These are phyloP conservation scores for Exserohilum rostratum DNA, from an alignment of 2,329 filamentous ascomycete species.

Conservation along the genomic window DNA sequence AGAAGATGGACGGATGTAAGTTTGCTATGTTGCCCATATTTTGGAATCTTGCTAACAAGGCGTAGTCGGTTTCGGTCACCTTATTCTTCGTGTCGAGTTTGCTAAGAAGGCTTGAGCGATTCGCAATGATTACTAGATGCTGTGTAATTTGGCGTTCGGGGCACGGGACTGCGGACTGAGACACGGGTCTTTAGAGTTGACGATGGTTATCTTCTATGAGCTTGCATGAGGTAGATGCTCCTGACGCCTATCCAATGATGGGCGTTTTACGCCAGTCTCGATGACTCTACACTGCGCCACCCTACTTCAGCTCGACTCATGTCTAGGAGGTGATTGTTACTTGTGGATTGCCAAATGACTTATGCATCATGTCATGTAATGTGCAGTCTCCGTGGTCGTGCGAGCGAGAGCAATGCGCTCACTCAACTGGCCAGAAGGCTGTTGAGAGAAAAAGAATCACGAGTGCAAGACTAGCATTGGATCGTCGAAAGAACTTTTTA, in stretches of 20 bases:
- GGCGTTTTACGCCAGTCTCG: slow-evolving; percentile 1
- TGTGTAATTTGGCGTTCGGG: slow-evolving; percentile 4
- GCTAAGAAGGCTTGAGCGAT: slow-evolving; percentile 64
- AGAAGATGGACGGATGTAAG: slow-evolving; percentile 94
- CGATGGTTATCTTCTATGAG: slow-evolving; percentile 7
- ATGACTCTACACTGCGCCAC: background rate
- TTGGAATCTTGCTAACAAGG: slow-evolving; percentile 24
- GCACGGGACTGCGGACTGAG: slow-evolving; percentile 4
- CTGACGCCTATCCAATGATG: slow-evolving; percentile 5
- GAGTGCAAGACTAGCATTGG: background rate
- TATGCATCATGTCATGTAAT: background rate
- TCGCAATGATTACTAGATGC: slow-evolving; percentile 4
- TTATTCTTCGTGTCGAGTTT: slow-evolving; percentile 87
- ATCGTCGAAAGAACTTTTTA: background rate
- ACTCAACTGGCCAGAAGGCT: background rate
- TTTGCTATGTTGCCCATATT: slow-evolving; percentile 18
- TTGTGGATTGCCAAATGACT: background rate
- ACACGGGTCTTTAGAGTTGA: slow-evolving; percentile 4
- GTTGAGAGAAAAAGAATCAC: background rate
- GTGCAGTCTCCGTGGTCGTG: background rate
- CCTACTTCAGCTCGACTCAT: background rate
- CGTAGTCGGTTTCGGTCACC: slow-evolving; percentile 75
- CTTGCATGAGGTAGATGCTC: background rate
- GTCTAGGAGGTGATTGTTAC: background rate
- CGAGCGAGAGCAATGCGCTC: background rate